Conservation (phyloP, 768 basidiomycete species). For the Hericium alpestre region DNA sequence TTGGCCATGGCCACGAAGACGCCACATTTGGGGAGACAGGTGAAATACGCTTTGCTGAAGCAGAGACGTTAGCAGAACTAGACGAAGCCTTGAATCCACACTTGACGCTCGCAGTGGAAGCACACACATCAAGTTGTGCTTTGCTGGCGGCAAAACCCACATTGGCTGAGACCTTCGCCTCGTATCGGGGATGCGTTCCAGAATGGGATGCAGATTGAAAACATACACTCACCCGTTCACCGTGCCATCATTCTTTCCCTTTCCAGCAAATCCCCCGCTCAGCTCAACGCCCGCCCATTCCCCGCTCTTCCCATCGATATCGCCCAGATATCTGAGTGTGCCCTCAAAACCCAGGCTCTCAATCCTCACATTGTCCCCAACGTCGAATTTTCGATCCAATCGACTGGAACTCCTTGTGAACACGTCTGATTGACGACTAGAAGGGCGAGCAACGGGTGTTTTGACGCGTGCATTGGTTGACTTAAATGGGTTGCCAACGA, state of each 20-base stretch:
- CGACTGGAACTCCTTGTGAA: slow-evolving; percentile 38
- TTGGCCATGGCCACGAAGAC: slow-evolving; percentile 83
- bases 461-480: slow-evolving; percentile 26
- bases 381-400: slow-evolving; percentile 39
- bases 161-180: too few relatives aligned
- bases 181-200: too few relatives aligned
- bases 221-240: slow-evolving; percentile 66
- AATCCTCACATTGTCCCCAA: slow-evolving; percentile 78
- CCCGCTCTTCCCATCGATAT: slow-evolving; percentile 82
- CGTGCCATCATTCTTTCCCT: slow-evolving; percentile 91
- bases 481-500: slow-evolving; percentile 29
- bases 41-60: slow-evolving; percentile 47
- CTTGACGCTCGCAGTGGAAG: too few relatives aligned
- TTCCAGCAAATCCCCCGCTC: slow-evolving; percentile 72
- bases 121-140: too few relatives aligned
- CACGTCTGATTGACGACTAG: slow-evolving; percentile 59
- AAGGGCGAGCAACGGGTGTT: slow-evolving; percentile 48
- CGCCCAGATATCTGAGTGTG: slow-evolving; percentile 65
- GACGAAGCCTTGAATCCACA: too few relatives aligned
- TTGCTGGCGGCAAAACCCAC: too few relatives aligned
- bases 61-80: neutral
- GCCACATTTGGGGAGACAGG: slow-evolving; percentile 75
- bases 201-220: neutral
- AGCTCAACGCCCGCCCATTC: slow-evolving; percentile 93
- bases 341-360: slow-evolving; percentile 88